Base-by-base conservation (phyloP, 306 rosid genomes). In the Inga leiocalycina region DNA sequence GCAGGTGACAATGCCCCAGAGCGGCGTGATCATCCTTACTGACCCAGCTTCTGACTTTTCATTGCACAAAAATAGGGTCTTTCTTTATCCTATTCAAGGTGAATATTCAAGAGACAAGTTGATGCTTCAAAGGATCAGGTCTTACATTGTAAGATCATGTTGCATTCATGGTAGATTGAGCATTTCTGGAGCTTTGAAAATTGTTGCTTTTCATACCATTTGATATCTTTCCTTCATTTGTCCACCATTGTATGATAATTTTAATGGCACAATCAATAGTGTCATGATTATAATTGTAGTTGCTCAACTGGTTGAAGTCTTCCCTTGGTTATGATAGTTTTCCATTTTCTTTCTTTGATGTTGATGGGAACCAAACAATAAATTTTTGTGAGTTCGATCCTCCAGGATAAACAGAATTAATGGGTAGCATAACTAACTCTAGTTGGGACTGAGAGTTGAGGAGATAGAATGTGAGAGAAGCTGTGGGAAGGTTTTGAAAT, bases 111-210 rank as follows among this genome's bases (percentile, higher is more conserved):
- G 97, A 76, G 98, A 91, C 97, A 87, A 87, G 91, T 90, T 96
- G 97, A 96, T 96, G 98, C 98, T 96, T 85, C 99, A 93, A 89
- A 93, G 99, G 94, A 94, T 93, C 93, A 92, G 94, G 94, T 92
- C 98, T 88, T 96, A 96, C 94, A 93, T 96, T 87, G 99, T 91
- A 96, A 91, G 99, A 87, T 87, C 84, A 87, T 85, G 43, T 75
- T 87, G 84, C 89, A 79, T 74, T 83, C 27, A 75, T 65, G 62
- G 65, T 87, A 84, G 80, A 75, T 83, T 75, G 87, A 88, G 76
- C 52, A 80, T n/a, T 78, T 79, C 69, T 52, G 79, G 75, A 59
- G 57, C 72, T 71, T 7, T 43, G 30, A 27, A 79, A 79, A 66
- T 80, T 30, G 74, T 77, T 74, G 19, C 65, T 83, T 37, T 73